These are phyloP conservation scores for Pyrenophora tritici-repentis DNA, from an alignment of 2,329 filamentous ascomycete genomes.

Conservation along the genomic window DNA sequence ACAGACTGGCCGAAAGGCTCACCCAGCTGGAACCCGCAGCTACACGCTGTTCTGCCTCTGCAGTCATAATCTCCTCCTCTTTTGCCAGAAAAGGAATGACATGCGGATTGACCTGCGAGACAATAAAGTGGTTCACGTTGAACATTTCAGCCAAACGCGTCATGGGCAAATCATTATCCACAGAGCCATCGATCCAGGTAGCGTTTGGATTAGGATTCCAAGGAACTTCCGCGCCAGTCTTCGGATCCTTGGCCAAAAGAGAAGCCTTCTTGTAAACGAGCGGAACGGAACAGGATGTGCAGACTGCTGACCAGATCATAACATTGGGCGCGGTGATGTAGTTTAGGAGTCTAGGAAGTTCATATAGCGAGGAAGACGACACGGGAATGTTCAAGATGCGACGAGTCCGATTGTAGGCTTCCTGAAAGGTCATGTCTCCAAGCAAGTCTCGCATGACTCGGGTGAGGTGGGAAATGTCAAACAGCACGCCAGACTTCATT, in stretches of 20 bases:
- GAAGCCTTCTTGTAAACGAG: constrained; percentile 80
- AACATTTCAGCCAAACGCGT: constrained; percentile 90
- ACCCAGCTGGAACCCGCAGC: constrained; percentile 63
- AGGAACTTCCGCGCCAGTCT: constrained; percentile 74
- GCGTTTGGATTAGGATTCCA: constrained; percentile 83
- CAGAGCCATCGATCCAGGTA: constrained; percentile 90
- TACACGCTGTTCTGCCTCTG: constrained; percentile 40
- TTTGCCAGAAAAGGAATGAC: constrained; percentile 83
- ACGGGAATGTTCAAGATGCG: constrained; percentile 94
- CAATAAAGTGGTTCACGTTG: constrained; percentile 97
- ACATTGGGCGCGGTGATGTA: constrained; percentile 94
- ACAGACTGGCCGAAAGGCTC: constrained; percentile 69
- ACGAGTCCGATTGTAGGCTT: constrained; percentile 92
- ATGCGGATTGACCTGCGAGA: constrained; percentile 95
- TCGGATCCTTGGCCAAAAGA: constrained; percentile 81
- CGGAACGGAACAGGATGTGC: constrained; percentile 93
- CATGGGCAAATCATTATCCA: constrained; percentile 93
- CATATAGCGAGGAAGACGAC: constrained; percentile 83
- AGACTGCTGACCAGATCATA: constrained; percentile 93
- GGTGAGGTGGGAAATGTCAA: constrained; percentile 80
- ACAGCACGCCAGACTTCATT: constrained; percentile 80
- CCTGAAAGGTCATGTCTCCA: constrained; percentile 91
- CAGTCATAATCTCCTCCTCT: constrained; percentile 63
- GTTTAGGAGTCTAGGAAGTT: constrained; percentile 84
- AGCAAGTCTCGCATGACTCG: constrained; percentile 80